Evolutionary conservation across 148 eudicot species (phyloP), one percentile per base, ranked within the genome.

Genomic region (Arctostaphylos glauca): DNA sequence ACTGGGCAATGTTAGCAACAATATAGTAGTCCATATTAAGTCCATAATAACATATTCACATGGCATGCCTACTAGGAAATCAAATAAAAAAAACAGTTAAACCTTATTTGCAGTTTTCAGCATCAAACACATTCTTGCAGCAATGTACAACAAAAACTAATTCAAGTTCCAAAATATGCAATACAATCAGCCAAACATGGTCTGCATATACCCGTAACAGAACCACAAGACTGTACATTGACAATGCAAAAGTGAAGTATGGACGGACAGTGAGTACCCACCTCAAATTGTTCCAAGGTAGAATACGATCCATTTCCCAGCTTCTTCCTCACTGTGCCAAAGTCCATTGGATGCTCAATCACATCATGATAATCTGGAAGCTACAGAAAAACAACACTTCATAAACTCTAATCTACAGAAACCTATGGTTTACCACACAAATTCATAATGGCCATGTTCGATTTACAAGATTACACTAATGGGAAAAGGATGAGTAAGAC

Each of bases 321-420:
- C 87, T 96, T 93, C 89, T 91, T 94, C 89, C 98, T 88, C 83
- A 94, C 90, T 23, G 99, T 94, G 78, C 93, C 84, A 75, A 96
- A 96, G 90, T 96, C 98, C 99, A 96, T 96, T 6, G 98, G 99
- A 83, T 94, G 84, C 83, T 94, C 87, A 74, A 96, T 93, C 66
- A 94, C 88, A 54, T 94, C 98, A 44, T 89, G 90, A 86, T 96
- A 96, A 87, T 96, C 99, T 8, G 99, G 99, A 91, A 96, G 99
- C 99, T 96, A 85, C 90, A 94, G 25, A n/a, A 76, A 84, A 82
- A 83, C 64, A 81, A 72, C 87, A 10, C 64, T 81, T 80, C 59
- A 68, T 44, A 83, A 60, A 74, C 49, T 67, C 74, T 43, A 13
- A 79, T 49, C 47, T 50, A 58, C 19, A 80, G 41, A 38, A 81